Percentiles rank a stretch among this genome's conserved stretches.
phyloP scores from a whole-genome alignment of 2,329 filamentous ascomycete species.

The Cladosporium sp. region DNA sequence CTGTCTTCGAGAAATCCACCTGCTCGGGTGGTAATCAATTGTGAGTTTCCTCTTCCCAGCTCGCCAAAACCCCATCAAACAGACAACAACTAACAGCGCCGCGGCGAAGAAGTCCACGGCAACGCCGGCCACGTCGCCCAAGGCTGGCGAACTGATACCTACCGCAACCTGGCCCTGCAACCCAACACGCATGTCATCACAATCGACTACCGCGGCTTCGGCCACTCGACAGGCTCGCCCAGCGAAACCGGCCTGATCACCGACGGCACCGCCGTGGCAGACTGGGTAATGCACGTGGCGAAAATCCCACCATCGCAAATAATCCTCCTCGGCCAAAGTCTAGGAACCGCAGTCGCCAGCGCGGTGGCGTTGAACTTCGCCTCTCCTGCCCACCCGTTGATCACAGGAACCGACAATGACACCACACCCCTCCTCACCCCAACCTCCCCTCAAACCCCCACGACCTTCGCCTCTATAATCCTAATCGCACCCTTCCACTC shows the following conservation, averaged over 20 bases:
- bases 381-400: slow-evolving; percentile 18
- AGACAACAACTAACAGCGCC: background rate
- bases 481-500: slow-evolving; percentile 77
- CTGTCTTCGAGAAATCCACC: slow-evolving; percentile 48
- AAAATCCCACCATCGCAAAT: slow-evolving; percentile 67
- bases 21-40: slow-evolving; percentile 53
- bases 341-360: slow-evolving; percentile 80
- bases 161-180: slow-evolving; percentile 70
- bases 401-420: slow-evolving; percentile 6
- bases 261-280: slow-evolving; percentile 69
- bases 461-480: slow-evolving; percentile 74
- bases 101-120: slow-evolving; percentile 37
- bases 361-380: slow-evolving; percentile 69
- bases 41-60: slow-evolving; percentile 28
- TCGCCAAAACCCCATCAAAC: no score
- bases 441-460: slow-evolving; percentile 11
- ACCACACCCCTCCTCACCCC: slow-evolving; percentile 1
- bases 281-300: slow-evolving; percentile 65
- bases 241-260: slow-evolving; percentile 76
- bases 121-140: slow-evolving; percentile 87
- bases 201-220: slow-evolving; percentile 88
- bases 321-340: slow-evolving; percentile 77
- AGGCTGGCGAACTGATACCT: slow-evolving; percentile 68
- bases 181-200: slow-evolving; percentile 77
- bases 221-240: slow-evolving; percentile 72